Evolutionary conservation across 164 flowering plant species (phyloP).

Genomic region (Piper betle): DNA sequence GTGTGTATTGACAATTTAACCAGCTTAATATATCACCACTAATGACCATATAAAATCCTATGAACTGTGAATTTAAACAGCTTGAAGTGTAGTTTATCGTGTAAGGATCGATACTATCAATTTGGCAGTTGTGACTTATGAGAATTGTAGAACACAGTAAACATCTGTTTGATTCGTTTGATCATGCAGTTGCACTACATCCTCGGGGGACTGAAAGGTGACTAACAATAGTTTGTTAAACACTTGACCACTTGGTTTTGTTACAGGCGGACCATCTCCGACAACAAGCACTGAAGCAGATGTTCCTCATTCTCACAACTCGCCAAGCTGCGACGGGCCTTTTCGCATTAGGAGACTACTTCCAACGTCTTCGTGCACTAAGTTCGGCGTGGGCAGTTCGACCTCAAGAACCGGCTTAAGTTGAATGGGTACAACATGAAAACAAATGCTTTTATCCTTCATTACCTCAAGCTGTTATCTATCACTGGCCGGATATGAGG

Average conservation of each 20-base stretch:
- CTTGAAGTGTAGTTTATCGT: background rate
- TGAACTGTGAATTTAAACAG: background rate
- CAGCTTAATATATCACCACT: background rate
- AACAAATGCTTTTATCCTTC: conserved; percentile 1
- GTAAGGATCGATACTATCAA: background rate
- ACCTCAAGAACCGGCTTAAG: conserved; percentile 43
- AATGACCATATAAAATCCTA: too few species aligned
- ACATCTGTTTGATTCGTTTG: too few species aligned
- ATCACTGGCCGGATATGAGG: background rate
- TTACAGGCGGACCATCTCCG: conserved; percentile 84
- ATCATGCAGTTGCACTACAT: too few species aligned
- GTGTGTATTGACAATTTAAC: background rate
- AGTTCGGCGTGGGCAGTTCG: conserved; percentile 70
- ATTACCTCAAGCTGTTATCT: background rate
- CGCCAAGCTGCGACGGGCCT: conserved; percentile 77
- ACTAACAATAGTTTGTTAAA: background rate
- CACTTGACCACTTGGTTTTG: background rate
- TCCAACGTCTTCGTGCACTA: conserved; percentile 66
- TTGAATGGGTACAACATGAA: background rate
- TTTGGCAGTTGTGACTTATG: background rate
- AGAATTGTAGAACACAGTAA: too few species aligned
- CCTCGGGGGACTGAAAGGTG: background rate
- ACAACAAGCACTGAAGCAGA: conserved; percentile 56
- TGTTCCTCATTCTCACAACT: conserved; percentile 49
- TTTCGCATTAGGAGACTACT: conserved; percentile 74